Conservation (phyloP, 2,329 filamentous ascomycete species). For the Fusarium sp. region DNA sequence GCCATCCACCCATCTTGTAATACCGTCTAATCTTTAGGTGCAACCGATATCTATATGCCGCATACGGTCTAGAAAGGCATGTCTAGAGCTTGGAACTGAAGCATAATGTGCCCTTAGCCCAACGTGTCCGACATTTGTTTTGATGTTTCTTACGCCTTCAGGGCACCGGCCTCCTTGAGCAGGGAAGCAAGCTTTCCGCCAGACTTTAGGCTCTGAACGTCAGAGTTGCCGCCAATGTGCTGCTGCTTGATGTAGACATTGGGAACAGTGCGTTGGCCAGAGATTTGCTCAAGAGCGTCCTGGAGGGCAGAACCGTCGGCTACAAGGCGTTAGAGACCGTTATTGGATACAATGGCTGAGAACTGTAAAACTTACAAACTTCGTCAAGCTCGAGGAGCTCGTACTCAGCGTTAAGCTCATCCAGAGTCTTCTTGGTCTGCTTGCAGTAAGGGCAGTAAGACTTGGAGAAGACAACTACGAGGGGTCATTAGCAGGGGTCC, state of each 20-base stretch:
- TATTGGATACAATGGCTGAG: not conserved
- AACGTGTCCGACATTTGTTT: constrained; percentile 1
- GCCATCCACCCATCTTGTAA: not conserved
- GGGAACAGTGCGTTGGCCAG: constrained; percentile 86
- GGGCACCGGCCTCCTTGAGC: constrained; percentile 54
- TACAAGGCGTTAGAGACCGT: constrained; percentile 49
- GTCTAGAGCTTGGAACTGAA: constrained; percentile 39
- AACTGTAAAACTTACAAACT: constrained; percentile 68
- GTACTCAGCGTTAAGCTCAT: constrained; percentile 75
- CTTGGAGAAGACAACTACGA: constrained; percentile 91
- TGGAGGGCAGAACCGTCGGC: constrained; percentile 87
- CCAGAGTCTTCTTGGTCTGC: constrained; percentile 79
- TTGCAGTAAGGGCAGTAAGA: constrained; percentile 95
- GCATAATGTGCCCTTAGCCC: constrained; percentile 23
- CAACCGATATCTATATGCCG: constrained; percentile 1
- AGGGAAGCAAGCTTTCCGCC: constrained; percentile 52
- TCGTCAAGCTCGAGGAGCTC: constrained; percentile 85
- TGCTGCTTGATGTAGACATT: constrained; percentile 93
- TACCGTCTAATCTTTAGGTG: constrained; percentile 1
- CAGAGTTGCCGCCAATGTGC: constrained; percentile 97
- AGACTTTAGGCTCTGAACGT: constrained; percentile 70
- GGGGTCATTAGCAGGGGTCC: not conserved
- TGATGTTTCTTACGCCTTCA: constrained; percentile 51
- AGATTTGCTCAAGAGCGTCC: constrained; percentile 81
- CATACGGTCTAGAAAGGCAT: not conserved